phyloP scores from a whole-genome alignment of 2,329 filamentous ascomycete genomes.

The Colletotrichum sp. region DNA sequence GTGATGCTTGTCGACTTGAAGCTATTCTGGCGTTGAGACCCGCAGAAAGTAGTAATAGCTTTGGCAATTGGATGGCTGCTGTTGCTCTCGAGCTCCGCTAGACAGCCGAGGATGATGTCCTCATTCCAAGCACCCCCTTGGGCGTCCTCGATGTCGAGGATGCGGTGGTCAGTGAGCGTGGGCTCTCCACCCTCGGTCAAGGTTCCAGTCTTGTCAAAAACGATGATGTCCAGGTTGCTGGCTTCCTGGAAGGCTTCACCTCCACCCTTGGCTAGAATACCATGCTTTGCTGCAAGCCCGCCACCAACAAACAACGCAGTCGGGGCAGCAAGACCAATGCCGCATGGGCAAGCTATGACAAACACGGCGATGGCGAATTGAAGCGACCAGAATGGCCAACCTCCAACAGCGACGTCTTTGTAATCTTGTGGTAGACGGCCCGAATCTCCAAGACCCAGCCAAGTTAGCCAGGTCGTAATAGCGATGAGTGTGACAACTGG shows the following conservation, averaged over 20 bases:
- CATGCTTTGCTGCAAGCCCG: slow-evolving; percentile 78
- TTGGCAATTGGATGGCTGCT: slow-evolving; percentile 79
- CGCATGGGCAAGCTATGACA: slow-evolving; percentile 86
- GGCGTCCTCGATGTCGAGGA: slow-evolving; percentile 34
- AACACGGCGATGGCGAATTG: slow-evolving; percentile 88
- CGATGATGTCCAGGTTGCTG: slow-evolving; percentile 76
- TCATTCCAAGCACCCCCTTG: slow-evolving; percentile 29
- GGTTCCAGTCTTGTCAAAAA: slow-evolving; percentile 91
- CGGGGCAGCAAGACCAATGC: slow-evolving; percentile 82
- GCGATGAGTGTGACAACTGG: slow-evolving; percentile 74
- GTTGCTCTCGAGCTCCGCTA: slow-evolving; percentile 69
- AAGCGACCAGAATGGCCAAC: slow-evolving; percentile 75
- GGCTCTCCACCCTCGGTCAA: slow-evolving; percentile 77
- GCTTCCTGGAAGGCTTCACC: slow-evolving; percentile 88
- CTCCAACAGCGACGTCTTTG: slow-evolving; percentile 57
- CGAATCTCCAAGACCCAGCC: slow-evolving; percentile 68
- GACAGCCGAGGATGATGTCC: slow-evolving; percentile 48
- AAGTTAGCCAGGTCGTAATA: slow-evolving; percentile 73
- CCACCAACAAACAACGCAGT: slow-evolving; percentile 86
- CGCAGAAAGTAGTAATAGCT: slow-evolving; percentile 70
- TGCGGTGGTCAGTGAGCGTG: slow-evolving; percentile 63
- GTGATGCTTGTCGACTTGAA: slow-evolving; percentile 51
- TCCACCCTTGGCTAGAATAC: slow-evolving; percentile 83
- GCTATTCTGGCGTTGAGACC: slow-evolving; percentile 33
- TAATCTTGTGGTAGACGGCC: slow-evolving; percentile 63